A percentile compares a stretch with the other conserved stretches of the same genome.
These are phyloP conservation scores for Zelonia costaricensis DNA, from an alignment of 208 protist genomes.

Conservation along the genomic window DNA sequence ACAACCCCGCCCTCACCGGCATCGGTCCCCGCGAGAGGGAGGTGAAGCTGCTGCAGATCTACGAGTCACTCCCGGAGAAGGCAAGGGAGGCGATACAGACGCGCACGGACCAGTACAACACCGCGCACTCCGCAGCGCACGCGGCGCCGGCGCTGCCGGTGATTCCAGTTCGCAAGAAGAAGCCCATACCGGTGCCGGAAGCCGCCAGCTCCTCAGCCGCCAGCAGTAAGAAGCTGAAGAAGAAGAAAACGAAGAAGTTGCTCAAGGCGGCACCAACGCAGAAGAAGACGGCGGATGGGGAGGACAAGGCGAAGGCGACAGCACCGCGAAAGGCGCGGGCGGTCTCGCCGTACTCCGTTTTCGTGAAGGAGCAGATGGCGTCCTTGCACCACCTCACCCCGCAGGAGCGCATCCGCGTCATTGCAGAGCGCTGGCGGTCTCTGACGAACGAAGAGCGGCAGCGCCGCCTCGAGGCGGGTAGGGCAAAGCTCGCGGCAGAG, in stretches of 20 bases:
- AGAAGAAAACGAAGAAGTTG: slow-evolving; percentile 11
- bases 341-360: slow-evolving; percentile 47
- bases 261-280: background rate
- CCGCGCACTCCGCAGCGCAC: slow-evolving; percentile 5
- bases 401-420: slow-evolving; percentile 57
- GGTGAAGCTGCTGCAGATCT: slow-evolving; percentile 61
- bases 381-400: slow-evolving; percentile 38
- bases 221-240: slow-evolving; percentile 3
- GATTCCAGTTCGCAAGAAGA: slow-evolving; percentile 20
- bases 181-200: background rate
- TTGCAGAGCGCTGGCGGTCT: slow-evolving; percentile 55
- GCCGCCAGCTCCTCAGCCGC: background rate
- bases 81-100: slow-evolving; percentile 49
- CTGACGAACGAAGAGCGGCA: slow-evolving; percentile 35
- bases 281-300: slow-evolving; percentile 15
- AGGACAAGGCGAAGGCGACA: slow-evolving; percentile 1
- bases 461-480: slow-evolving; percentile 7
- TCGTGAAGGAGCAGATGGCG: slow-evolving; percentile 79
- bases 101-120: slow-evolving; percentile 25
- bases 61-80: slow-evolving; percentile 59
- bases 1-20: slow-evolving; percentile 55
- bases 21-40: slow-evolving; percentile 53
- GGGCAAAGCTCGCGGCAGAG: slow-evolving; percentile 2
- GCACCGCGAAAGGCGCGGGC: background rate
- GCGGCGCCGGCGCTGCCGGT: slow-evolving; percentile 5